These are phyloP conservation scores for Protostelium mycophagum DNA, from an alignment of 78 protist genomes.

Conservation along the genomic window DNA sequence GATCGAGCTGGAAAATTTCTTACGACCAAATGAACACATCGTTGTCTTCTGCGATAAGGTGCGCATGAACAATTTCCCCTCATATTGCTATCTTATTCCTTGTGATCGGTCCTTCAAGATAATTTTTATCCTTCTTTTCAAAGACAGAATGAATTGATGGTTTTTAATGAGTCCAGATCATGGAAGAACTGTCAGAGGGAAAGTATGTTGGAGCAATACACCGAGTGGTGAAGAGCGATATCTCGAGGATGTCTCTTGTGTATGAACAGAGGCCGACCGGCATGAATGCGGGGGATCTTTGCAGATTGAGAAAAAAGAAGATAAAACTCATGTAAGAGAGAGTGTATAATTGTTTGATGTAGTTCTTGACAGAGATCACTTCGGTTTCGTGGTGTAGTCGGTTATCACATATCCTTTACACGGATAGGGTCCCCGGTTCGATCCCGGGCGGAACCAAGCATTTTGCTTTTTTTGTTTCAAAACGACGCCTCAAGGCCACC, in stretches of 20 bases:
- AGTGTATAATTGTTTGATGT: too few relatives aligned
- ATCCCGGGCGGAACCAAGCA: conserved; percentile 7
- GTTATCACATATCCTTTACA: conserved; percentile 26
- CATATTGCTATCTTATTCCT: neutral
- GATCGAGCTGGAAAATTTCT: neutral
- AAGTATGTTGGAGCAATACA: neutral
- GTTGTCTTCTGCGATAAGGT: neutral
- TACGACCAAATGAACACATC: neutral
- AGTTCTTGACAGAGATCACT: too few relatives aligned
- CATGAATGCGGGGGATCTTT: too few relatives aligned
- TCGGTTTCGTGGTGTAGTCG: conserved; percentile 25
- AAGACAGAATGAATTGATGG: too few relatives aligned
- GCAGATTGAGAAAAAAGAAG: too few relatives aligned
- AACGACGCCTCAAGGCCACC: too few relatives aligned
- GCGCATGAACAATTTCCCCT: neutral
- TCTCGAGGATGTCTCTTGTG: neutral
- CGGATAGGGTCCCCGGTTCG: conserved; percentile 30
- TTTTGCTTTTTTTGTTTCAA: too few relatives aligned
- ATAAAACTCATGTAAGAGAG: too few relatives aligned
- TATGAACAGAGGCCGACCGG: neutral
- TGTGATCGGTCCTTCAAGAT: too few relatives aligned
- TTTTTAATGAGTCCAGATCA: too few relatives aligned
- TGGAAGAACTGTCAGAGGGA: neutral
- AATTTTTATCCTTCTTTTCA: too few relatives aligned
- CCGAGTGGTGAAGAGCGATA: neutral